These are phyloP conservation scores for Pseudomonodictys pantanalensis DNA, from an alignment of 495 filamentous ascomycete species.

Conservation along the genomic window DNA sequence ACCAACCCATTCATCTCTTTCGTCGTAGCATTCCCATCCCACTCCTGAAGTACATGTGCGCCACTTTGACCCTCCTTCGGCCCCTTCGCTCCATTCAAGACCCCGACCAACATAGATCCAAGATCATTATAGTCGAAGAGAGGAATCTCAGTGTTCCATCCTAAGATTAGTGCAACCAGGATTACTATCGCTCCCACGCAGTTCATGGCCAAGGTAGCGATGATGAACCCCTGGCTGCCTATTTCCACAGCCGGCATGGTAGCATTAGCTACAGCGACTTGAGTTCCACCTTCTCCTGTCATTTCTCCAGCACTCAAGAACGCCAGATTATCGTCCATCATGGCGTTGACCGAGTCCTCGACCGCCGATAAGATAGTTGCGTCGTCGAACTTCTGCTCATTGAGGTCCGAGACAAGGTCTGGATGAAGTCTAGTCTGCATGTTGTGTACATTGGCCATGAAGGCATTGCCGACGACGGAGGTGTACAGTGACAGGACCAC, in stretches of 20 bases:
- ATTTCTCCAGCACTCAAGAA: background rate
- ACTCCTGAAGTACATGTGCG: too few species aligned
- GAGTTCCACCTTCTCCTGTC: background rate
- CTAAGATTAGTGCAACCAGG: background rate
- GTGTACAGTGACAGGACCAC: background rate
- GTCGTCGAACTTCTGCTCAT: background rate
- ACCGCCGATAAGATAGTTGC: background rate
- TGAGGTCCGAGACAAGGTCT: too few species aligned
- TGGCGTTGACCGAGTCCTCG: background rate
- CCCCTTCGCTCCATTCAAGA: background rate
- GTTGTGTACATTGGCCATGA: background rate
- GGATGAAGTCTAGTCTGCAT: background rate
- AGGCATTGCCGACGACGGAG: background rate
- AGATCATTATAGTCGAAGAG: background rate
- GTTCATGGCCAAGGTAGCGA: background rate
- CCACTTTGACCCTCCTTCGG: too few species aligned
- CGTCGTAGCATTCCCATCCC: too few species aligned
- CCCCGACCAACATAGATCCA: background rate
- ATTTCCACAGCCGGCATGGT: background rate
- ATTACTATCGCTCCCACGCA: background rate
- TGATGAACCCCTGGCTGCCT: background rate
- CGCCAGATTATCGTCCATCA: background rate
- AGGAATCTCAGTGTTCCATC: background rate
- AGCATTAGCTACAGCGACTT: background rate
- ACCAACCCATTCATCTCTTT: too few species aligned